Base-by-base conservation (phyloP, 2,329 filamentous ascomycete genomes). In the Beauveria scarabaeidicola region DNA sequence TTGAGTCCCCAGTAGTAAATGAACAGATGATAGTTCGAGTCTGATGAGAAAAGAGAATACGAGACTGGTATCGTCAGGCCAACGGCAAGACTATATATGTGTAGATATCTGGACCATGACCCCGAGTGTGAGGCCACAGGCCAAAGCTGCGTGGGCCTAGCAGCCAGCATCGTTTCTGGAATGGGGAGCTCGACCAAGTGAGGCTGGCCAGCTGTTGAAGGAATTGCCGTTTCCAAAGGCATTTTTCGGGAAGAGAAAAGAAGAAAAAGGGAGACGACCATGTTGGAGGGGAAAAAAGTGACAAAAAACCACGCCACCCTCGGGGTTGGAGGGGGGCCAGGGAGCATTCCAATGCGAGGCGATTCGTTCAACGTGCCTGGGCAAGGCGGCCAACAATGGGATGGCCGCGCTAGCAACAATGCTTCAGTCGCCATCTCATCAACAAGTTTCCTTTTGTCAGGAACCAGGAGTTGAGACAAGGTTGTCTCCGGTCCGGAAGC, bases 161-260 rank as follows among this genome's bases (percentile, higher is more conserved):
- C 29, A 32, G n/a, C 58, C 51, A 60, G 58, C 58, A 56, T 56
- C 36, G 10, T 32, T 52, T 38, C 23, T 56, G 58, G 58, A 60
- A 60, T 60, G 58, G 19, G n/a, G n/a, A 5, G 2, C 38, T 25
- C 47, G 15, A 10, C 27, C 57, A 59, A 41, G 44, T 25, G 52
- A 44, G 52, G 52, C 58, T 60, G 52, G 57, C 23, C 43, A n/a
- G 38, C 3, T 17, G 11, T 43, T 9, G 27, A 21, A 27, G 40
- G n/a, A 6, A 29, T n/a, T 23, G 36, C 29, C 50, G 17, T 36
- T 51, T 32, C 25, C 50, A 32, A 44, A 2, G 44, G 36, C 43
- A n/a, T 32, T 32, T 44, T 13, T 13, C 8, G 3, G 32, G 25
- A 36, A 15, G 2, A 7, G 10, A 36, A 41, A 19, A 27, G 19